phyloP scores from a whole-genome alignment of 2,329 filamentous ascomycete species.

The Furcasterigmium sp. region DNA sequence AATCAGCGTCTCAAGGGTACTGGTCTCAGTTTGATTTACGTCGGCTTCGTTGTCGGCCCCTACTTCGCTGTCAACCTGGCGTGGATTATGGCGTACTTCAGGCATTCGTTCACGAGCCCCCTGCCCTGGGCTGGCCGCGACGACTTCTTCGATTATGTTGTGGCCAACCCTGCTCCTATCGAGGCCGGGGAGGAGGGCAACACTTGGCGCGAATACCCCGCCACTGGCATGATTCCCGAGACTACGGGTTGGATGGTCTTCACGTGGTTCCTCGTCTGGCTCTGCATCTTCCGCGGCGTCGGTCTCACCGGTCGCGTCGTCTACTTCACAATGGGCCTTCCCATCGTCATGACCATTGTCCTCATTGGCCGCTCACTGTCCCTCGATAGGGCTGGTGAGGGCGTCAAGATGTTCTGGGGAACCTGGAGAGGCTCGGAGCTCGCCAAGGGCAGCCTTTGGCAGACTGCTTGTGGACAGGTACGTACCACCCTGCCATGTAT shows the following conservation, averaged over 20 bases:
- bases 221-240: slow-evolving; percentile 42
- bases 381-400: slow-evolving; percentile 46
- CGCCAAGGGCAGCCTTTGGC: slow-evolving; percentile 47
- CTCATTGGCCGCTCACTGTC: slow-evolving; percentile 49
- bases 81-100: slow-evolving; percentile 56
- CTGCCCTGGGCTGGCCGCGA: slow-evolving; percentile 47
- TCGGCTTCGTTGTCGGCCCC: slow-evolving; percentile 49
- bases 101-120: slow-evolving; percentile 47
- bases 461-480: slow-evolving; percentile 50
- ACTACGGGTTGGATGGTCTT: slow-evolving; percentile 52
- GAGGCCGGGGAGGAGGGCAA: slow-evolving; percentile 30
- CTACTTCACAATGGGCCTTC: slow-evolving; percentile 58
- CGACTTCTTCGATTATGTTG: slow-evolving; percentile 45
- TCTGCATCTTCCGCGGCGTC: slow-evolving; percentile 55
- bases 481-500: not conserved
- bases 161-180: slow-evolving; percentile 39
- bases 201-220: slow-evolving; percentile 42
- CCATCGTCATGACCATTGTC: slow-evolving; percentile 51
- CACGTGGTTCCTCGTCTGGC: slow-evolving; percentile 54
- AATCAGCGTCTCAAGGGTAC: slow-evolving; percentile 47
- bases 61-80: slow-evolving; percentile 53
- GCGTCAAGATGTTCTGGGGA: slow-evolving; percentile 41
- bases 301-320: slow-evolving; percentile 53
- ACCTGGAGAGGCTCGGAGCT: slow-evolving; percentile 45
- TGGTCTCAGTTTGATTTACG: slow-evolving; percentile 45